Conservation (phyloP, 768 basidiomycete species). For the Lactifluus rugatus region DNA sequence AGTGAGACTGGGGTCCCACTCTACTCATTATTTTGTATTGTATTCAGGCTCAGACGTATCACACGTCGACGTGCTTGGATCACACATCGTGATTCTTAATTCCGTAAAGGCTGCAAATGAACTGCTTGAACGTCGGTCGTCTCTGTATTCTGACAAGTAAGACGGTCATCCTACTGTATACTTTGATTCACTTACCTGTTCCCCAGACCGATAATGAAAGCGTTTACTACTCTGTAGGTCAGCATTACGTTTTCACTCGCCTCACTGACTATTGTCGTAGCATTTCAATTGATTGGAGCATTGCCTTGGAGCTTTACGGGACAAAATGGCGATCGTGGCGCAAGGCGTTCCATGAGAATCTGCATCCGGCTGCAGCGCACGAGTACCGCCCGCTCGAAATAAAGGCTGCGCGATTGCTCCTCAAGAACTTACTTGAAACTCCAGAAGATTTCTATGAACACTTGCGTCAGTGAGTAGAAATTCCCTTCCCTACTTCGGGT, state of each 20-base stretch:
- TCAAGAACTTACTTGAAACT: constrained; percentile 26
- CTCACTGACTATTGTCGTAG: constrained; percentile 22
- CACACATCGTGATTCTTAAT: constrained; percentile 21
- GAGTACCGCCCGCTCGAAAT: constrained; percentile 4
- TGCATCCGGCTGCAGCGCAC: constrained; percentile 28
- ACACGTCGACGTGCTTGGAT: constrained; percentile 19
- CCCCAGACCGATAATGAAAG: constrained; percentile 1
- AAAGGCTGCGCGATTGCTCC: constrained; percentile 24
- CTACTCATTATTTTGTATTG: background rate
- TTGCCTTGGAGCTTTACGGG: constrained; percentile 34
- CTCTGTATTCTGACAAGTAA: constrained; percentile 18
- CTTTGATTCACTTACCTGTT: background rate
- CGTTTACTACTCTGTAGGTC: background rate
- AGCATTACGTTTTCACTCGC: background rate
- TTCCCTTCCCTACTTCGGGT: background rate
- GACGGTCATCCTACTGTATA: background rate
- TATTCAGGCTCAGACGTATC: constrained; percentile 18
- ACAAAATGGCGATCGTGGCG: constrained; percentile 35
- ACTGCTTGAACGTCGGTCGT: constrained; percentile 23
- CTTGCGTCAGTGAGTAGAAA: constrained; percentile 29
- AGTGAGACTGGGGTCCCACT: background rate
- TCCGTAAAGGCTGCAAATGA: constrained; percentile 21
- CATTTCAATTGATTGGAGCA: constrained; percentile 34
- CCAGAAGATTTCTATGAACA: constrained; percentile 33
- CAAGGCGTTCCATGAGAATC: constrained; percentile 33